Evolutionary conservation across 2,329 filamentous ascomycete genomes (phyloP).

Genomic region (Pestalotiopsis sp.): DNA sequence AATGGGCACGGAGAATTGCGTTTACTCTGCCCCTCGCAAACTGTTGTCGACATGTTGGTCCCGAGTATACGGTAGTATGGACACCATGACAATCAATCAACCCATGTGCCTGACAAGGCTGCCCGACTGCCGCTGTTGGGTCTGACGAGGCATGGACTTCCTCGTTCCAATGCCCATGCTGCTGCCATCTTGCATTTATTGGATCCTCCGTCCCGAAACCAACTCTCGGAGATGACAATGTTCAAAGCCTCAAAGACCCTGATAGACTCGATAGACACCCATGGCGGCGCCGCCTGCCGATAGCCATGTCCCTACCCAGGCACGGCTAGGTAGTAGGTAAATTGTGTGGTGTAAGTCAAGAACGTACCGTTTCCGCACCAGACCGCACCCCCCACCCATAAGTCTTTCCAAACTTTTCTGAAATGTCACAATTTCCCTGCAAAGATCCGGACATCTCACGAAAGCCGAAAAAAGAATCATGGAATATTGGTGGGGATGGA

Average conservation of each 20-base stretch:
- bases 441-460: not conserved
- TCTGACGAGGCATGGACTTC: not conserved
- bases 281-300: not conserved
- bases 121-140: not conserved
- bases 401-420: not conserved
- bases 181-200: not conserved
- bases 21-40: too few species aligned
- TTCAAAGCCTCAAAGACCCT: not conserved
- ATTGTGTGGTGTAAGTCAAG: not conserved
- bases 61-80: not conserved
- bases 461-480: not conserved
- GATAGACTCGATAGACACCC: not conserved
- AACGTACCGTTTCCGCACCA: not conserved
- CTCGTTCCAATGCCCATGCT: not conserved
- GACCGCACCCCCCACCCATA: not conserved
- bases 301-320: not conserved
- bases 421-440: not conserved
- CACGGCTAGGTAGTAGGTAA: not conserved
- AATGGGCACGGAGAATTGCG: too few species aligned
- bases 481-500: not conserved
- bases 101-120: slow-evolving; percentile 7
- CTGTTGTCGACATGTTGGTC: not conserved
- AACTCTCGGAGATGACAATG: not conserved
- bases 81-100: not conserved
- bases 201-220: not conserved